These are phyloP conservation scores for Acanthamoeba culbertsoni DNA, from an alignment of 208 protist genomes.

Conservation along the genomic window DNA sequence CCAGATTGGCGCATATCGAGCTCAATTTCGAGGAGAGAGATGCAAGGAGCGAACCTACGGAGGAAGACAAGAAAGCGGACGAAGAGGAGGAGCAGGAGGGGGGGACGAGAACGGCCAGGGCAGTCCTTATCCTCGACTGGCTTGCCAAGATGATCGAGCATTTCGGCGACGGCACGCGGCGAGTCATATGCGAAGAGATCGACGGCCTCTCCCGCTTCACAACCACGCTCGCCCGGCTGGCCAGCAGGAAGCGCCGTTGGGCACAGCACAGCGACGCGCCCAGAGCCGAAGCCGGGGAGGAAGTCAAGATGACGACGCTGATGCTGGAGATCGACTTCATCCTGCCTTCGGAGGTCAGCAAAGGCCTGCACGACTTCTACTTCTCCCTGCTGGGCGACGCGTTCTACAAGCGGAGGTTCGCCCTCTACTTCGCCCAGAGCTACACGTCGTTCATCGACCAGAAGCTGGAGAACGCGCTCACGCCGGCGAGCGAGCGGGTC, in stretches of 20 bases:
- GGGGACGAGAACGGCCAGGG: neutral
- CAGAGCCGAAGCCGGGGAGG: neutral
- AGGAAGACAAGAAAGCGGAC: neutral
- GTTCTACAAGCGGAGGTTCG: slow-evolving; percentile 23
- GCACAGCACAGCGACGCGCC: neutral
- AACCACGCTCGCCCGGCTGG: neutral
- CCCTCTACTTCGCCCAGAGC: neutral
- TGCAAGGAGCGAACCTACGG: neutral
- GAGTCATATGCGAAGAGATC: slow-evolving; percentile 35
- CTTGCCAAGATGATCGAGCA: slow-evolving; percentile 34
- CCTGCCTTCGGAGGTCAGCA: neutral
- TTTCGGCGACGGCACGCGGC: slow-evolving; percentile 9
- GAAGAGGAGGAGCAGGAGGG: neutral
- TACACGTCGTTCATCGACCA: slow-evolving; percentile 44
- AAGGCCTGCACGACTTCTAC: neutral
- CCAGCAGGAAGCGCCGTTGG: neutral
- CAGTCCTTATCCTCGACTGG: neutral
- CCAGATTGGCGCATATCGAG: neutral
- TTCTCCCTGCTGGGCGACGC: slow-evolving; percentile 23
- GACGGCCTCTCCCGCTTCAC: neutral
- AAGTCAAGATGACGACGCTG: slow-evolving; percentile 11
- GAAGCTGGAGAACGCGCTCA: slow-evolving; percentile 38
- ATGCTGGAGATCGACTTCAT: neutral
- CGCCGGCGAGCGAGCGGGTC: neutral
- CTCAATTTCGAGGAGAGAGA: neutral